phyloP scores from a whole-genome alignment of 768 basidiomycete genomes.

The Mycena crocata region DNA sequence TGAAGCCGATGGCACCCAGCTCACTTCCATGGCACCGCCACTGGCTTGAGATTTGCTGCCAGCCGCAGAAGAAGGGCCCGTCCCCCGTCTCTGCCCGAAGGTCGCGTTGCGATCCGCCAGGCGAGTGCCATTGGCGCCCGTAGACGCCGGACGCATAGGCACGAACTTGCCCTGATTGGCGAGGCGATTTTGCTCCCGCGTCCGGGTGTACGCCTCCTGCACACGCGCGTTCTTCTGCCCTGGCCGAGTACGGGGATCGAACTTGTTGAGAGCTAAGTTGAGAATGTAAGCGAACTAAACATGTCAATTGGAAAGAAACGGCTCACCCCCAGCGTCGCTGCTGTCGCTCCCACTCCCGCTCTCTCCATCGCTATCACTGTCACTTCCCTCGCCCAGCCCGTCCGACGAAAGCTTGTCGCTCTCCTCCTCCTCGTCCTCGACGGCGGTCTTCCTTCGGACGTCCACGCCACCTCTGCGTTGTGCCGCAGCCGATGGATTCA shows the following conservation, averaged over 20 bases:
- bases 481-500: slow-evolving; percentile 88
- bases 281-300: slow-evolving; percentile 1
- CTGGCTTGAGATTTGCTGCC: slow-evolving; percentile 30
- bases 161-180: slow-evolving; percentile 69
- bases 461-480: slow-evolving; percentile 55
- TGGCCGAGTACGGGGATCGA: slow-evolving; percentile 61
- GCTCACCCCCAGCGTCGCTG: slow-evolving; percentile 68
- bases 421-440: slow-evolving; percentile 91
- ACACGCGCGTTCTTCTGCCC: slow-evolving; percentile 60
- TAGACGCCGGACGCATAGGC: slow-evolving; percentile 64
- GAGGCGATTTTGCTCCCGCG: slow-evolving; percentile 56
- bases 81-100: slow-evolving; percentile 75
- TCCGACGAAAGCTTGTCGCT: slow-evolving; percentile 77
- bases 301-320: slow-evolving; percentile 10
- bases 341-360: slow-evolving; percentile 55
- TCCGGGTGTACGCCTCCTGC: slow-evolving; percentile 57
- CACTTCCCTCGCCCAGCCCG: slow-evolving; percentile 56
- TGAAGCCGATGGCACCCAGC: slow-evolving; percentile 75
- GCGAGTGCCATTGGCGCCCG: slow-evolving; percentile 40
- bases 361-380: slow-evolving; percentile 58
- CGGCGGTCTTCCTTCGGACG: slow-evolving; percentile 73
- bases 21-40: slow-evolving; percentile 73
- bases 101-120: slow-evolving; percentile 64
- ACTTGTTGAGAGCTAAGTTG: slow-evolving; percentile 59
- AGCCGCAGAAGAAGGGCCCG: slow-evolving; percentile 33